Conservation (phyloP, 345 rosid genomes). For the Bruguiera gymnorhiza region DNA sequence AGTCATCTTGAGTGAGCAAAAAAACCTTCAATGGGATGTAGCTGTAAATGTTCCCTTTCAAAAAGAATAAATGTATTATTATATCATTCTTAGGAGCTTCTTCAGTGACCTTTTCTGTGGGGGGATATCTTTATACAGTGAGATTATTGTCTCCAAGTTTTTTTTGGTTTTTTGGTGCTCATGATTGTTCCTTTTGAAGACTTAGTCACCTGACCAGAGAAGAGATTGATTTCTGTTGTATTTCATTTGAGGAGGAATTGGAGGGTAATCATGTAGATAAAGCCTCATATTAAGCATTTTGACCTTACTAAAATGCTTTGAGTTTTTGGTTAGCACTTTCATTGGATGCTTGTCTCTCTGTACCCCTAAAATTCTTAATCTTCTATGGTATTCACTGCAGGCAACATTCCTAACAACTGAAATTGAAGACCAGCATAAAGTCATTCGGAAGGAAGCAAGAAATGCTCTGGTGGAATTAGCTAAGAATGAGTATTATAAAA, state of each 20-base stretch:
- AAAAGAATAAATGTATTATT: background rate
- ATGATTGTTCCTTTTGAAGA: background rate
- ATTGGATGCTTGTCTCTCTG: background rate
- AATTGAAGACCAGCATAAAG: conserved; percentile 41
- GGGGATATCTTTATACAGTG: background rate
- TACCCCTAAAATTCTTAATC: conserved; percentile 11
- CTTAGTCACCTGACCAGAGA: background rate
- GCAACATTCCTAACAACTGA: conserved; percentile 53
- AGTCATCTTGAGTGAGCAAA: background rate
- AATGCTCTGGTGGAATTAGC: conserved; percentile 75
- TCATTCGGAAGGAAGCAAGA: conserved; percentile 67
- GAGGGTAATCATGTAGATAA: background rate
- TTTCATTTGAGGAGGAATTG: background rate
- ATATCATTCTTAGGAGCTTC: background rate
- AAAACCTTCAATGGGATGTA: background rate
- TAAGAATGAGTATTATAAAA: conserved; percentile 67
- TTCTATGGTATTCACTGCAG: conserved; percentile 32
- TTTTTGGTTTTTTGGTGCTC: too few species aligned
- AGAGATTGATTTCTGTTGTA: background rate
- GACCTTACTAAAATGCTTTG: background rate
- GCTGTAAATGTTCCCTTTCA: background rate
- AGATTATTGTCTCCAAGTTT: background rate
- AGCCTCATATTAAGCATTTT: background rate
- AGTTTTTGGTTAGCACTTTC: background rate
- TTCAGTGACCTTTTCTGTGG: background rate